phyloP scores from a whole-genome alignment of 2,329 filamentous ascomycete genomes.

The Colletotrichum sp. region DNA sequence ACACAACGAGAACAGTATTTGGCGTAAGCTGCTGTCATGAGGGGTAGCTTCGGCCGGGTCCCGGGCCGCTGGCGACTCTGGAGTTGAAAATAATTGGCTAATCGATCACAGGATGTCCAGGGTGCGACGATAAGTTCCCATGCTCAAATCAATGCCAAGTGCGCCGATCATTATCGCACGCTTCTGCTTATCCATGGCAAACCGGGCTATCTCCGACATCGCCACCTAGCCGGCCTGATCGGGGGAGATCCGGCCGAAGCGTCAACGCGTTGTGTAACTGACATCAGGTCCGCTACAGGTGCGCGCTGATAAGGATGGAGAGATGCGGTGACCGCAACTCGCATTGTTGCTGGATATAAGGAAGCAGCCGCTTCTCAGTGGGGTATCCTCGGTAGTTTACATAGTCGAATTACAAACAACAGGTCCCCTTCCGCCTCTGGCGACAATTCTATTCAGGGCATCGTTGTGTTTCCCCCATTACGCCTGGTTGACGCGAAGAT shows the following conservation, averaged over 20 bases:
- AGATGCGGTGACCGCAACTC: background rate
- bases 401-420: background rate
- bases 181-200: background rate
- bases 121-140: background rate
- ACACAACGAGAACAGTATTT: background rate
- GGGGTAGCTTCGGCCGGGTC: background rate
- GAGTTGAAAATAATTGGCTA: background rate
- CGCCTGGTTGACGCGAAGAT: background rate
- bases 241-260: background rate
- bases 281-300: background rate
- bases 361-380: background rate
- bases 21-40: background rate
- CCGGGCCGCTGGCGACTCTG: background rate
- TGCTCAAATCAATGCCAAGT: background rate
- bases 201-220: constrained; percentile 1
- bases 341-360: background rate
- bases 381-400: background rate
- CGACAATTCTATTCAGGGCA: background rate
- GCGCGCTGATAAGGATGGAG: background rate
- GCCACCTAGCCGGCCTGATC: background rate
- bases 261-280: background rate
- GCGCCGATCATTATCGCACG: background rate
- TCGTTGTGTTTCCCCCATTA: background rate
- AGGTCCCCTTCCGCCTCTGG: background rate
- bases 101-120: background rate